Base-by-base conservation (phyloP, 345 rosid species). In the Dipteronia sinensis region DNA sequence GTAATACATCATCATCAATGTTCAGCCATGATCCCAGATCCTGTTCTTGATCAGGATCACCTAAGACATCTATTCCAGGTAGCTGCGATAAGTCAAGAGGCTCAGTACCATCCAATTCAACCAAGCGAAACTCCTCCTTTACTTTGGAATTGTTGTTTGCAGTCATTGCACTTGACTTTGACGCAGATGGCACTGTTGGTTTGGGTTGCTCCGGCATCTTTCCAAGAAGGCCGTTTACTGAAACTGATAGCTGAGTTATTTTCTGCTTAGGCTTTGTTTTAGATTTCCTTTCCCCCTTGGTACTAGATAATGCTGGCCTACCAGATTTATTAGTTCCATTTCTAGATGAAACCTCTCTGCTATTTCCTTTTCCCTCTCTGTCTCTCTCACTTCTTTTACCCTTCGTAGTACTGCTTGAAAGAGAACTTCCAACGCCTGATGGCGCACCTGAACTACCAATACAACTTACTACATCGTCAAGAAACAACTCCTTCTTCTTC, bases 381-480 rank as follows among this genome's bases (percentile, higher is more conserved):
- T 94, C 98, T 83, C 99, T 90, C 80, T 96, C 98, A 76, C 98
- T 96, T 83, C 99, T 90, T 86, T 89, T 96, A 79, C 99, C 98
- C 81, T 94, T 96, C 29, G 91, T 83, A 82, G 91, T 84, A 82
- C 89, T 91, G 91, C 90, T 88, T 84, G 88, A 80, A 31, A 94
- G 84, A 84, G 93, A 82, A 82, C 82, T 82, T 77, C 92, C 97
- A 46, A 83, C 78, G 73, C 83, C 90, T 23, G 89, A 81, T 27
- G 87, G 83, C 56, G 76, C 72, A 85, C 69, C 76, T 47, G 89
- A 11, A 62, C 77, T 66, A 78, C 86, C 83, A 72, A 78, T 31
- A 67, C 76, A 73, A 67, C 89, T 97, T 81, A 92, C 87, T 55
- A 85, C 99, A 83, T 92, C 98, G 76, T 94, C 95, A 65, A 91